Evolutionary conservation across 495 filamentous ascomycete species (phyloP).

Genomic region (Viridothelium virens): DNA sequence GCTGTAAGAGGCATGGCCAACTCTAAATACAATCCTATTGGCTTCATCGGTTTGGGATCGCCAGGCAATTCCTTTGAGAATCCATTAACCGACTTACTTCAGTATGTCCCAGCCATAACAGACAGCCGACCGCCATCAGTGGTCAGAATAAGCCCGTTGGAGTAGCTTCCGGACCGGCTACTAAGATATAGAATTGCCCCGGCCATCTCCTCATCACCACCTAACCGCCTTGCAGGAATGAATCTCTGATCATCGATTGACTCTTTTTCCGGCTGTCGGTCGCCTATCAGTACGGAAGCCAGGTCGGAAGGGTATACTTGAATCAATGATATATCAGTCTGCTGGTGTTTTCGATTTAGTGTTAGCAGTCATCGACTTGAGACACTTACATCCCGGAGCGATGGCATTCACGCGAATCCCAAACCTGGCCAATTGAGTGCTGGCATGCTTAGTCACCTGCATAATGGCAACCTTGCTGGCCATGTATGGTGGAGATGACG

Average conservation of each 20-base stretch:
- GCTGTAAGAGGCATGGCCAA: no score
- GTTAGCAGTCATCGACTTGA: not conserved
- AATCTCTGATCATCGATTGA: constrained; percentile 14
- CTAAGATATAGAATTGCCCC: constrained; percentile 11
- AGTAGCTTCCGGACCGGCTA: constrained; percentile 14
- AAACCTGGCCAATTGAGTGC: constrained; percentile 29
- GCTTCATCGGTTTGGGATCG: not conserved
- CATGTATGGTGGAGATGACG: constrained; percentile 31
- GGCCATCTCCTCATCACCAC: constrained; percentile 15
- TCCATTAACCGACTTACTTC: not conserved
- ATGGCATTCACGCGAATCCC: constrained; percentile 29
- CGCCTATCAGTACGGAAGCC: constrained; percentile 12
- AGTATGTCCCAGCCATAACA: constrained; percentile 17
- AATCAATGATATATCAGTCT: not conserved
- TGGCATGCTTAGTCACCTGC: constrained; percentile 35
- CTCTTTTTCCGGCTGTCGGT: constrained; percentile 16
- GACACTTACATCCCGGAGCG: constrained; percentile 20
- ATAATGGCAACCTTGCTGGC: constrained; percentile 30
- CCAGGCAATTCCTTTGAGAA: not conserved
- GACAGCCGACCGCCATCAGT: constrained; percentile 16
- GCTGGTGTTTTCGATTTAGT: not conserved
- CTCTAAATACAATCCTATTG: no score
- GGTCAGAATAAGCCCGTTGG: constrained; percentile 13
- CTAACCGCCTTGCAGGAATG: constrained; percentile 13
- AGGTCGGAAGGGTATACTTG: constrained; percentile 18